Evolutionary conservation across 805 yeast genomes (phyloP).

Genomic region (Naumovozyma castellii): DNA sequence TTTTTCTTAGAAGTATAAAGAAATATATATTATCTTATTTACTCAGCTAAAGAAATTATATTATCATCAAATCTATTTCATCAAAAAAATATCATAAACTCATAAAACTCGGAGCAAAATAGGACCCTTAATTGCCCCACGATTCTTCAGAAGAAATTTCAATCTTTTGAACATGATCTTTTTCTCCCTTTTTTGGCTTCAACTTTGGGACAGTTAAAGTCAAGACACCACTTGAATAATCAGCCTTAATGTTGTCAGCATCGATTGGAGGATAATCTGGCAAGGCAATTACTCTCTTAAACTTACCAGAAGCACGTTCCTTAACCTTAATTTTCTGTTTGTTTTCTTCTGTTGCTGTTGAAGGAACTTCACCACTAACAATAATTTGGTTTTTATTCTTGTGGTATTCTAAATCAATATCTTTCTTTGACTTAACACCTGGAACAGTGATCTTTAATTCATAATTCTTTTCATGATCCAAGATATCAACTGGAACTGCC

Average conservation of each 20-base stretch:
- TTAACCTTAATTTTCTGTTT: slow-evolving; percentile 22
- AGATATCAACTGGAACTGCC: slow-evolving; percentile 39
- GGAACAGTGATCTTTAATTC: slow-evolving; percentile 38
- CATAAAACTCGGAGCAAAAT: no score
- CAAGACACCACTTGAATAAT: slow-evolving; percentile 38
- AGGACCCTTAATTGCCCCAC: slow-evolving; percentile 8
- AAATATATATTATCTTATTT: no score
- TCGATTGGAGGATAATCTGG: slow-evolving; percentile 34
- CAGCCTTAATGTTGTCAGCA: slow-evolving; percentile 38
- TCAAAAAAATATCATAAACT: no score
- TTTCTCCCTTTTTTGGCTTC: slow-evolving; percentile 16
- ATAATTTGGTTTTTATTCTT: slow-evolving; percentile 35
- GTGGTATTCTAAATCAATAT: slow-evolving; percentile 38
- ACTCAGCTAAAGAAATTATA: no score
- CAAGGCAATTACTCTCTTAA: slow-evolving; percentile 35
- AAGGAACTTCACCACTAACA: slow-evolving; percentile 37
- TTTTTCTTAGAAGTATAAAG: no score
- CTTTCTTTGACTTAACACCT: slow-evolving; percentile 37
- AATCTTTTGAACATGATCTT: slow-evolving; percentile 20
- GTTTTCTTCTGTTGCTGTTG: slow-evolving; percentile 12
- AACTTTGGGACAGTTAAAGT: slow-evolving; percentile 36
- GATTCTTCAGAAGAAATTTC: slow-evolving; percentile 25
- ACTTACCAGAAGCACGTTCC: slow-evolving; percentile 33
- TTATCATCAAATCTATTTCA: no score
- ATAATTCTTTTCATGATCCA: slow-evolving; percentile 36